phyloP scores from a whole-genome alignment of 345 rosid species.

The Populus ilicifolia region DNA sequence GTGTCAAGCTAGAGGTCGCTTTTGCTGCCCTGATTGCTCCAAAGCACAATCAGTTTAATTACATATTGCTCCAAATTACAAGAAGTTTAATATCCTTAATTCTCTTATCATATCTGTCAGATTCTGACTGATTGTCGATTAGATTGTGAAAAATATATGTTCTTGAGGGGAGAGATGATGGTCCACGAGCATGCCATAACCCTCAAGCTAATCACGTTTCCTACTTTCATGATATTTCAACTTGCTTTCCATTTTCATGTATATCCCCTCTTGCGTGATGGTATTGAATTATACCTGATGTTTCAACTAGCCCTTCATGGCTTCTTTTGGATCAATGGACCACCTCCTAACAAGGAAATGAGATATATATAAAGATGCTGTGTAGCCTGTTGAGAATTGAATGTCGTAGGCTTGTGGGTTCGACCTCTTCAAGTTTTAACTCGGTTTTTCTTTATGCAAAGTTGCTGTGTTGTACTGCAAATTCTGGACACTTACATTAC shows the following conservation, averaged over 20 bases:
- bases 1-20: conserved; percentile 69
- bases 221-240: neutral
- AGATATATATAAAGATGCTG: neutral
- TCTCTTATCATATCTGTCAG: neutral
- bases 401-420: neutral
- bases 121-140: neutral
- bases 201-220: neutral
- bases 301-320: neutral
- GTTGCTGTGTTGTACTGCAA: neutral
- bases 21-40: conserved; percentile 71
- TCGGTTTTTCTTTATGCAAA: neutral
- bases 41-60: conserved; percentile 1
- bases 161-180: neutral
- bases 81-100: neutral
- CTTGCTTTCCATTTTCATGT: neutral
- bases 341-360: neutral
- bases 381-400: neutral
- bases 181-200: neutral
- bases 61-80: neutral
- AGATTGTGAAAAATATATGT: neutral
- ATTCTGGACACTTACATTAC: neutral
- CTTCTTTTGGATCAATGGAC: neutral
- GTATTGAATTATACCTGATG: neutral
- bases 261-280: neutral
- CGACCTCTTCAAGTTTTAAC: neutral